These are phyloP conservation scores for Balansia obtecta DNA, from an alignment of 2,329 filamentous ascomycete genomes.

Conservation along the genomic window DNA sequence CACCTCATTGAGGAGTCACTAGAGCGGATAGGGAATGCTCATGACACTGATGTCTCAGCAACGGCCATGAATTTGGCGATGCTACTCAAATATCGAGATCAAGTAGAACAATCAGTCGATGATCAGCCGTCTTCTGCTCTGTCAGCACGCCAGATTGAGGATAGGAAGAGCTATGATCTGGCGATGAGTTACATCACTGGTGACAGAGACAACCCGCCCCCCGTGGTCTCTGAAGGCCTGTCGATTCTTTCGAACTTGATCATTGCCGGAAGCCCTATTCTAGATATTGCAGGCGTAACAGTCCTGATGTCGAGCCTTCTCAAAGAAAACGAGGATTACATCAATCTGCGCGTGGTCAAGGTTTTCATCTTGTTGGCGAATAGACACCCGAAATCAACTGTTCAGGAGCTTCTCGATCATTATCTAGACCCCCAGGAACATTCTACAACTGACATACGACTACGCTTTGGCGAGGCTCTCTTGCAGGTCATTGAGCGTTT, in stretches of 20 bases:
- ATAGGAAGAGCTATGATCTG: constrained; percentile 48
- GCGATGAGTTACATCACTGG: constrained; percentile 51
- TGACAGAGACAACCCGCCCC: constrained; percentile 47
- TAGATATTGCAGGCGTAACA: constrained; percentile 55
- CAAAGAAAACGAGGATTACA: constrained; percentile 56
- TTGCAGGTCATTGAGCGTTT: constrained; percentile 51
- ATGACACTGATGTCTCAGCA: constrained; percentile 29
- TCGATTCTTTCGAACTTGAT: constrained; percentile 48
- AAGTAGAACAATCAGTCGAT: constrained; percentile 32
- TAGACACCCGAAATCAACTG: constrained; percentile 48
- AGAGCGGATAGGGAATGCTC: constrained; percentile 24
- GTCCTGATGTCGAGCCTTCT: constrained; percentile 53
- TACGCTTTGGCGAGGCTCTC: constrained; percentile 58
- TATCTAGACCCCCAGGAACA: constrained; percentile 53
- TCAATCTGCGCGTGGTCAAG: constrained; percentile 56
- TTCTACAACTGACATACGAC: constrained; percentile 46
- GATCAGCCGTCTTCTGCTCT: constrained; percentile 23
- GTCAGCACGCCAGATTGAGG: constrained; percentile 40
- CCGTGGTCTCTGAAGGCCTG: constrained; percentile 54
- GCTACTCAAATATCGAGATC: constrained; percentile 42
- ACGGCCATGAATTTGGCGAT: constrained; percentile 45
- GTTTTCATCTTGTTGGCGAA: constrained; percentile 49
- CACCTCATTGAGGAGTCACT: constrained; percentile 37
- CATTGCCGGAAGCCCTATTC: constrained; percentile 36
- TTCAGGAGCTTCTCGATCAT: constrained; percentile 50